Conservation (phyloP, 106 monocot species). For the Hemerocallis citrina region DNA sequence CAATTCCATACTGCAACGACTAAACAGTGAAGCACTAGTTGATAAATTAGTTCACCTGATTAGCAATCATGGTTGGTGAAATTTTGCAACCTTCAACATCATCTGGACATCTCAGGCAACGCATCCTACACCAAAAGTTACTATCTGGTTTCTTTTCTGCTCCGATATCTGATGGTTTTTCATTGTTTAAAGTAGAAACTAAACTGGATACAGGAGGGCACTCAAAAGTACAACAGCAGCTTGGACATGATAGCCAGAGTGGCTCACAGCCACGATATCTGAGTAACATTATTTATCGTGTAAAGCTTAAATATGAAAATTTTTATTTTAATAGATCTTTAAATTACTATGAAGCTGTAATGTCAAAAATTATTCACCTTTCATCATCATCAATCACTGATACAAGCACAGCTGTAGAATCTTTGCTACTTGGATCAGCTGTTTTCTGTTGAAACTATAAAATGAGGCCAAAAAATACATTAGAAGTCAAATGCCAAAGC, state of each 20-base stretch:
- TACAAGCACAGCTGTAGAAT: constrained; percentile 37
- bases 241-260: constrained; percentile 66
- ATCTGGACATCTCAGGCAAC: constrained; percentile 73
- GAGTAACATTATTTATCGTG: constrained; percentile 1
- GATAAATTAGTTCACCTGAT: constrained; percentile 51
- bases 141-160: constrained; percentile 15
- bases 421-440: constrained; percentile 40
- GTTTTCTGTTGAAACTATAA: constrained; percentile 51
- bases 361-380: constrained; percentile 35
- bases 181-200: constrained; percentile 21
- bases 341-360: not conserved
- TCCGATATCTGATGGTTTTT: constrained; percentile 15
- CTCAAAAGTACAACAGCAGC: constrained; percentile 82
- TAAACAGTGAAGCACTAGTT: not conserved
- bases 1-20: not conserved
- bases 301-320: not conserved
- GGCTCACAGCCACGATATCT: constrained; percentile 82
- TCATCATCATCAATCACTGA: constrained; percentile 67
- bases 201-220: constrained; percentile 76
- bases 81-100: constrained; percentile 47
- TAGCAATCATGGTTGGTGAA: constrained; percentile 68
- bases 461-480: constrained; percentile 3
- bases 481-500: not conserved
- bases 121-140: constrained; percentile 68
- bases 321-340: not conserved